A percentile compares a stretch with the other conserved stretches of the same genome.
phyloP scores from a whole-genome alignment of 495 filamentous ascomycete species.

The Xanthoparmelia taractica region DNA sequence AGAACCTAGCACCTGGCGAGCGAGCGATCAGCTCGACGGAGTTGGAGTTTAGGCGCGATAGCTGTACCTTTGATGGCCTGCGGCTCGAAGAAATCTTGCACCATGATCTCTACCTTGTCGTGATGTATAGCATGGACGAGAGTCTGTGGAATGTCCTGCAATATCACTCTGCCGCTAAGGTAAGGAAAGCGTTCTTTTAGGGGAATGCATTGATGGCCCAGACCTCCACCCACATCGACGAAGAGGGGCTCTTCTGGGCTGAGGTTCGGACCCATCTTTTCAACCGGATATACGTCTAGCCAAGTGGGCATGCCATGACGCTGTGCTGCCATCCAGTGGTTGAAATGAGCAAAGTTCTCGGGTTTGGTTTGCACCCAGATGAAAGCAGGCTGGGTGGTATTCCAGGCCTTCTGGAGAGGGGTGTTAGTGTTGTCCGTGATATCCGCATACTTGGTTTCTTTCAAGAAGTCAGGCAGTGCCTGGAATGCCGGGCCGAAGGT shows the following conservation, averaged over 20 bases:
- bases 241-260: slow-evolving; percentile 35
- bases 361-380: slow-evolving; percentile 25
- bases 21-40: too few species aligned
- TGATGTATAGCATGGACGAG: slow-evolving; percentile 32
- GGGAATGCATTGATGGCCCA: slow-evolving; percentile 44
- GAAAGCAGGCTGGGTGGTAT: slow-evolving; percentile 7
- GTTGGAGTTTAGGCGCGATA: too few species aligned
- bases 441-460: background rate
- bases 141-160: slow-evolving; percentile 46
- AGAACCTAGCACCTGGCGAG: slow-evolving; percentile 37
- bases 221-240: slow-evolving; percentile 49
- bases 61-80: slow-evolving; percentile 41
- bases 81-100: slow-evolving; percentile 45
- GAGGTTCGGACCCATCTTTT: background rate
- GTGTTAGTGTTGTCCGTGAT: background rate
- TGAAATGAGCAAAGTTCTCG: background rate
- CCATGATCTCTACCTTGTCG: slow-evolving; percentile 38
- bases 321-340: background rate
- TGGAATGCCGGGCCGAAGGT: background rate
- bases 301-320: background rate
- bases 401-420: background rate
- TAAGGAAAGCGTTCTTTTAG: slow-evolving; percentile 39
- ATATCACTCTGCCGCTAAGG: slow-evolving; percentile 38
- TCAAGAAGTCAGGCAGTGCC: background rate
- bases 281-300: background rate